Base-by-base conservation (phyloP, 768 basidiomycete species). In the Trametes cubensis region DNA sequence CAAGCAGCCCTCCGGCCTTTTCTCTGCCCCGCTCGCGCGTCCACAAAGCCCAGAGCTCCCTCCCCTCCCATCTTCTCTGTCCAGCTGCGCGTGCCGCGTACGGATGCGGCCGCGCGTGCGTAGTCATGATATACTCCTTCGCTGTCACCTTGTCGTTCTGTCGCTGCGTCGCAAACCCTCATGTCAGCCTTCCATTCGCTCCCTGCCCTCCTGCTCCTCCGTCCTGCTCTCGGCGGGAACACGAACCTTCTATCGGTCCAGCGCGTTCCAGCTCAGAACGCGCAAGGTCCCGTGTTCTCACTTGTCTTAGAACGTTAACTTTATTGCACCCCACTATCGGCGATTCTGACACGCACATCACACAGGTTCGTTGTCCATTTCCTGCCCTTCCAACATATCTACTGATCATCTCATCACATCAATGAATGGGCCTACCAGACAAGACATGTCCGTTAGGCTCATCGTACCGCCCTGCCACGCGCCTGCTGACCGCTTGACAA, bases 301-400 rank as follows among this genome's bases (percentile, higher is more conserved):
- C 49, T 26, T 57, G 54, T 62, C 55, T 52, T 49, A 48, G 58
- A 64, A 64, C 58, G 63, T 25, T 60, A 60, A 60, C 63, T 49
- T 42, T 64, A 52, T 64, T 45, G 63, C 40, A 4, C 58, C 58
- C 63, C 63, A 34, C 54, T 64, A 64, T 56, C 58, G 58, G 59
- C 63, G 62, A 58, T 28, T 28, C 4, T 25, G 38, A 53, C 54
- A 48, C 60, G 60, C 39, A 30, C 60, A 49, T 47, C 51, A 53
- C 34, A 18, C 52, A 34, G 30, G 45, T 45, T 39, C 60, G 53
- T 46, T 30, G 46, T 47, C n/a, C 42, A 54, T 5, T 23, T 39
- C 45, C 2, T 17, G 38, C 26, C 40, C 58, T 59, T 51, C 49
- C 41, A 25, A 61, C 48, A 56, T 55, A 56, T 61, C 48, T 48